Percentiles rank a stretch among this genome's conserved stretches.
phyloP scores from a whole-genome alignment of 2,329 filamentous ascomycete genomes.

The Verticillium zaregamsianum region DNA sequence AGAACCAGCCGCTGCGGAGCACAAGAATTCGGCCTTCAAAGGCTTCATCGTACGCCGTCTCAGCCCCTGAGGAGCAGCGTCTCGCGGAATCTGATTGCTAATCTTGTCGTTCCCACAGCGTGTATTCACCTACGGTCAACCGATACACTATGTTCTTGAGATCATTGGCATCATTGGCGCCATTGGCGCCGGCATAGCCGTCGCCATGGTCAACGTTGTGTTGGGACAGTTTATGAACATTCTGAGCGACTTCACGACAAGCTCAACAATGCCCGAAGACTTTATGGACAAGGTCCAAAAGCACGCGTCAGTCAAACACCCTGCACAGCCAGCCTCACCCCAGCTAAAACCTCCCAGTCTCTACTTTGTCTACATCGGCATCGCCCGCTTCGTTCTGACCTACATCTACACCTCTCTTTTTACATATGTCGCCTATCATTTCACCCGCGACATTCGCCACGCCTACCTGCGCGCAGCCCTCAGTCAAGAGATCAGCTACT shows the following conservation, averaged over 20 bases:
- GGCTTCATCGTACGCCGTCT: background rate
- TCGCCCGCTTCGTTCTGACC: slow-evolving; percentile 13
- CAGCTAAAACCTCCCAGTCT: slow-evolving; percentile 9
- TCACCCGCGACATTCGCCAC: slow-evolving; percentile 41
- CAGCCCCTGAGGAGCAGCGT: background rate
- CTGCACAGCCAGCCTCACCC: background rate
- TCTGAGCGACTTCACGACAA: slow-evolving; percentile 13
- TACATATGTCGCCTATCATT: slow-evolving; percentile 45
- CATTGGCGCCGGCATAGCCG: slow-evolving; percentile 19
- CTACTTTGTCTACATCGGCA: slow-evolving; percentile 22
- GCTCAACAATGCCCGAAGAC: slow-evolving; percentile 7
- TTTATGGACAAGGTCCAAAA: slow-evolving; percentile 14
- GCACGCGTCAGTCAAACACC: background rate
- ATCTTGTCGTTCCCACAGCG: slow-evolving; percentile 11
- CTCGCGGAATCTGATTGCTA: background rate
- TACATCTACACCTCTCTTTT: slow-evolving; percentile 33
- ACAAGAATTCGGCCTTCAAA: background rate
- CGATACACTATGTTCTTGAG: slow-evolving; percentile 18
- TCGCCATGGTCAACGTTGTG: slow-evolving; percentile 23
- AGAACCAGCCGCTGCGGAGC: background rate
- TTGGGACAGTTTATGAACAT: slow-evolving; percentile 21
- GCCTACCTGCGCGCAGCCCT: slow-evolving; percentile 46
- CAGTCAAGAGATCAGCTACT: slow-evolving; percentile 45
- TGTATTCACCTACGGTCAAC: slow-evolving; percentile 17
- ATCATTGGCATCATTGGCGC: slow-evolving; percentile 17